A percentile compares a stretch with the other conserved stretches of the same genome.
Evolutionary conservation across 2,329 filamentous ascomycete genomes (phyloP).

Genomic region (Paecilomyces sp.): DNA sequence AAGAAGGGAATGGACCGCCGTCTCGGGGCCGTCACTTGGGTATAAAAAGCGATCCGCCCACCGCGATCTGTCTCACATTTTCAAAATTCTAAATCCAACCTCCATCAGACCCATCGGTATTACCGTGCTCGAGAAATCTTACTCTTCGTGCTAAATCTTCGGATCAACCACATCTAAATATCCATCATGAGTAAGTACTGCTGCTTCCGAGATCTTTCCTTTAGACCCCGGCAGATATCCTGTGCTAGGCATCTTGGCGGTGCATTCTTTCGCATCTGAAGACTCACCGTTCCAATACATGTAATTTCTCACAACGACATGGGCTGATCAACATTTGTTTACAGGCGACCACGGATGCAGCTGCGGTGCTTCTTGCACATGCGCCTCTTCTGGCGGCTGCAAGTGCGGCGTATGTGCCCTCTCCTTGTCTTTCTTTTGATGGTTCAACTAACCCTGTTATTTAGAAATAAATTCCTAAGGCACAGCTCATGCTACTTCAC

Average conservation of each 20-base stretch:
- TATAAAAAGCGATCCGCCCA: not conserved
- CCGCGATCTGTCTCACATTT: not conserved
- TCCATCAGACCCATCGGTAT: constrained; percentile 6
- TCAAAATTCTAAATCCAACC: not conserved
- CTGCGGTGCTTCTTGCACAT: constrained; percentile 35
- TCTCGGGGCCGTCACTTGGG: not conserved
- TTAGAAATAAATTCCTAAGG: constrained; percentile 3
- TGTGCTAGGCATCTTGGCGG: too few relatives aligned
- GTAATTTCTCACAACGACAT: too few relatives aligned
- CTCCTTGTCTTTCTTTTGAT: not conserved
- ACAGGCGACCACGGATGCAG: constrained; percentile 29
- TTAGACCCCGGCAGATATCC: not conserved
- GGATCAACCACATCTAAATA: not conserved
- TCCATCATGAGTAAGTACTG: constrained; percentile 18
- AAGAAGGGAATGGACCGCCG: not conserved
- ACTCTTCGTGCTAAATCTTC: not conserved
- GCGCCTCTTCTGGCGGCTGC: constrained; percentile 33
- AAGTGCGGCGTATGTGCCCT: constrained; percentile 27
- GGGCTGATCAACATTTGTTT: not conserved
- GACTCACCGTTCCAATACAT: too few relatives aligned
- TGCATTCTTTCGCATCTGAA: not conserved
- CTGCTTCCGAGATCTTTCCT: not conserved
- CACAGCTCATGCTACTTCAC: not conserved
- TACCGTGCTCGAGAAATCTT: not conserved
- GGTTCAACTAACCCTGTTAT: not conserved